Percentiles rank a stretch among this genome's conserved stretches.
Conservation (phyloP, 768 basidiomycete genomes). For the Tulasnella sp. region DNA sequence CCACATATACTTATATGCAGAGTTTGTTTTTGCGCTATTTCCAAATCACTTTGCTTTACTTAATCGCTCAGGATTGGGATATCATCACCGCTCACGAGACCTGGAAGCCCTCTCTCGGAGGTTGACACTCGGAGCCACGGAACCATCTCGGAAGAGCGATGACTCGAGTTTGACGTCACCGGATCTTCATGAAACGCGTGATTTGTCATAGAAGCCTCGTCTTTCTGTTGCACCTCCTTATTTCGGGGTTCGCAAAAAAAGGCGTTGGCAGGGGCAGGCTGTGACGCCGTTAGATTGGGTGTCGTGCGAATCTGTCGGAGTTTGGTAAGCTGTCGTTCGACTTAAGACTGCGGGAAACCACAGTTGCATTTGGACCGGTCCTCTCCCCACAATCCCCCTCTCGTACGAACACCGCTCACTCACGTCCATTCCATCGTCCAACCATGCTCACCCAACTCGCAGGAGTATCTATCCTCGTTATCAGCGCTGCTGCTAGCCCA, state of each 20-base stretch:
- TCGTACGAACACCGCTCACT: not conserved
- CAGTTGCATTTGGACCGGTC: not conserved
- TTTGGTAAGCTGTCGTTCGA: not conserved
- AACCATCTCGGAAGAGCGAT: not conserved
- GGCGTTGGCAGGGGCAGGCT: not conserved
- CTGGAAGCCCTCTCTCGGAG: not conserved
- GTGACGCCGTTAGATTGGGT: not conserved
- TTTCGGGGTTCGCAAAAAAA: not conserved
- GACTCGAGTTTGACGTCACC: not conserved
- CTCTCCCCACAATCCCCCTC: not conserved
- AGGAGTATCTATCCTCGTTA: constrained; percentile 2
- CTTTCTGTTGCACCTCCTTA: not conserved
- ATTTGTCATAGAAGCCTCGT: not conserved
- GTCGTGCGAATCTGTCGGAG: not conserved
- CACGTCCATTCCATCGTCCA: not conserved
- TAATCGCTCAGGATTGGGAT: not conserved
- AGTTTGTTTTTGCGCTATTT: not conserved
- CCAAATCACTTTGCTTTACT: not conserved
- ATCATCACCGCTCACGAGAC: not conserved
- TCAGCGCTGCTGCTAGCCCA: not conserved
- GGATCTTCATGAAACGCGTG: not conserved
- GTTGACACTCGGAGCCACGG: not conserved
- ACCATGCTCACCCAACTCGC: constrained; percentile 5
- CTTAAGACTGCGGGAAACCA: not conserved
- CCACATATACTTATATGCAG: not conserved